A percentile compares a stretch with the other conserved stretches of the same genome.
Evolutionary conservation across 2,329 filamentous ascomycete genomes (phyloP).

Genomic region (Fusarium virguliforme): DNA sequence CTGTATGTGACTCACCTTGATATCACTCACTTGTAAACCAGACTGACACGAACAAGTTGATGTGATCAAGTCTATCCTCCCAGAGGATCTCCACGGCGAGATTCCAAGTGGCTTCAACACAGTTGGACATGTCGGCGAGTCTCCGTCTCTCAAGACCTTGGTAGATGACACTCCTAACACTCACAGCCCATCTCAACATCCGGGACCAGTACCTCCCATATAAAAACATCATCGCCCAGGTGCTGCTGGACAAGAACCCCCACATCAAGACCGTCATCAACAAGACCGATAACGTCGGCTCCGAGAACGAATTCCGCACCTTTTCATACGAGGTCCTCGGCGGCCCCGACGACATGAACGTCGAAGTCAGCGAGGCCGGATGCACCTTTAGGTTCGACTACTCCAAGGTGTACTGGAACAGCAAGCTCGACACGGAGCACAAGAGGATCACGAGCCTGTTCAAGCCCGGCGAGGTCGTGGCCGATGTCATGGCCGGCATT

Average conservation of each 20-base stretch:
- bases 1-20: constrained; percentile 64
- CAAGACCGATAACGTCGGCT: constrained; percentile 91
- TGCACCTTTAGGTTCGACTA: constrained; percentile 96
- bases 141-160: background rate
- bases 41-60: constrained; percentile 71
- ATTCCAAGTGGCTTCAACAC: constrained; percentile 89
- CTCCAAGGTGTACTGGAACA: constrained; percentile 98
- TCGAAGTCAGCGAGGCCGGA: constrained; percentile 84
- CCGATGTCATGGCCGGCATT: constrained; percentile 97
- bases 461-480: constrained; percentile 87
- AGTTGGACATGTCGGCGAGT: constrained; percentile 86
- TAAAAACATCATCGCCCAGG: constrained; percentile 86
- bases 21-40: background rate
- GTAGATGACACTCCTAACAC: constrained; percentile 21
- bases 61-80: constrained; percentile 85
- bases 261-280: constrained; percentile 92
- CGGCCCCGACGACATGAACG: constrained; percentile 86
- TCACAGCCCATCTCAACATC: constrained; percentile 88
- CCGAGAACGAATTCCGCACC: constrained; percentile 88
- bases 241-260: constrained; percentile 92
- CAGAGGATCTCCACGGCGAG: constrained; percentile 83
- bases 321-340: constrained; percentile 93
- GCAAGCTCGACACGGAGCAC: constrained; percentile 90
- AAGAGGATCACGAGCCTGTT: constrained; percentile 83
- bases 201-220: constrained; percentile 87